Percentiles rank a stretch among this genome's conserved stretches.
These are phyloP conservation scores for Ceratobasidium sp. DNA, from an alignment of 1,284 basidiomycete genomes.

Conservation along the genomic window DNA sequence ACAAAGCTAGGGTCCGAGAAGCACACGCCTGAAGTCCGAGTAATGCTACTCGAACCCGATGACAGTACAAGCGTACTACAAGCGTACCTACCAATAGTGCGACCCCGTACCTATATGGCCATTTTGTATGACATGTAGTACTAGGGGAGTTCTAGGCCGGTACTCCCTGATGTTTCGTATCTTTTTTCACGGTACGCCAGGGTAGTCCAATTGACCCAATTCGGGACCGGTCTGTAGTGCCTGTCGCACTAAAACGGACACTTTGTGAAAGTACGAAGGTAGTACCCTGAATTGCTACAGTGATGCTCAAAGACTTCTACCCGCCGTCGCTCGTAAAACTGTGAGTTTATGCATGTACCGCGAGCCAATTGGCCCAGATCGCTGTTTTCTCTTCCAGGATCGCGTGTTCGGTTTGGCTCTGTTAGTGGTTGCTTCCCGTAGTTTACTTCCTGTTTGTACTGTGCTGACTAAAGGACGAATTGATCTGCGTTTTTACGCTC, in stretches of 20 bases:
- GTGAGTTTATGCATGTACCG: too few relatives aligned
- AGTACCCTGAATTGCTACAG: constrained; percentile 4
- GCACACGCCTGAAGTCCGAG: not conserved
- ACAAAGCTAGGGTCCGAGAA: not conserved
- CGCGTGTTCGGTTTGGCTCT: too few relatives aligned
- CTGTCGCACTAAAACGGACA: not conserved
- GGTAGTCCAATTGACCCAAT: not conserved
- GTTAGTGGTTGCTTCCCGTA: too few relatives aligned
- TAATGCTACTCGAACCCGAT: not conserved
- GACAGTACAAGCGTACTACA: not conserved
- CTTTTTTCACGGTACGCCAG: not conserved
- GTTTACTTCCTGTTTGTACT: too few relatives aligned
- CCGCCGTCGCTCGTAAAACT: too few relatives aligned
- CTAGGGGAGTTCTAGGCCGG: not conserved
- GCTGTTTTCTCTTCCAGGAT: too few relatives aligned
- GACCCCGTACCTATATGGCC: not conserved
- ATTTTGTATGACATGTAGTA: too few relatives aligned
- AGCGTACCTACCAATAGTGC: not conserved
- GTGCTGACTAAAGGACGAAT: too few relatives aligned
- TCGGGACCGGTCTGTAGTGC: not conserved
- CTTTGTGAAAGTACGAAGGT: not conserved
- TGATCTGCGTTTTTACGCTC: too few relatives aligned
- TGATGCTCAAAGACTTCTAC: too few relatives aligned
- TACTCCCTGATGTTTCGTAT: not conserved
- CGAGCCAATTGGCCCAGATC: too few relatives aligned